A percentile compares a stretch with the other conserved stretches of the same genome.
phyloP scores from a whole-genome alignment of 148 eudicot genomes.

The Drosera capensis region DNA sequence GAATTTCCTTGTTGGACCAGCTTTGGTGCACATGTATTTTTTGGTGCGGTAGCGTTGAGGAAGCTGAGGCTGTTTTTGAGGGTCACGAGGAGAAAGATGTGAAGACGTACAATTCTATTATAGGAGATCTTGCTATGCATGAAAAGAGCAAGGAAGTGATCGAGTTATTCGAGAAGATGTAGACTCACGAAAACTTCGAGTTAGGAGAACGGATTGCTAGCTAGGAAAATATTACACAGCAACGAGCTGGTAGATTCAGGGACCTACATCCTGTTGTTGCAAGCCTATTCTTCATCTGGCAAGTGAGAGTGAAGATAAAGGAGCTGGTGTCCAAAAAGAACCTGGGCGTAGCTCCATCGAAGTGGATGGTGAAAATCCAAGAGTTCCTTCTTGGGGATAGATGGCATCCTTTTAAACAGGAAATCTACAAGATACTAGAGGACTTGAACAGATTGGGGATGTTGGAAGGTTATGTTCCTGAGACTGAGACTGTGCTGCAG shows the following conservation, averaged over 20 bases:
- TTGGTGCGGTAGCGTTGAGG: not conserved
- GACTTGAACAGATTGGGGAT: not conserved
- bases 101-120: not conserved
- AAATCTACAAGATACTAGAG: not conserved
- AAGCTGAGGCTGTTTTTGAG: not conserved
- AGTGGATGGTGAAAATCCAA: not conserved
- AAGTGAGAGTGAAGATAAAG: not conserved
- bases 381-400: not conserved
- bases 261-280: not conserved
- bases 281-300: not conserved
- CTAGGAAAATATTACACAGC: not conserved
- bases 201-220: not conserved
- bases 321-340: not conserved
- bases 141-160: not conserved
- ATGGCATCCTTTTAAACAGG: not conserved
- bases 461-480: not conserved
- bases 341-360: slow-evolving; percentile 2
- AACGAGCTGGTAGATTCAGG: not conserved
- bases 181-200: not conserved
- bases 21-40: not conserved
- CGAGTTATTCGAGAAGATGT: too few relatives aligned
- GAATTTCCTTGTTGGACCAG: not conserved
- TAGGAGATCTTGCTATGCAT: not conserved
- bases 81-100: not conserved
- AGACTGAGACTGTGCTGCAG: not conserved